Evolutionary conservation across 805 yeast species (phyloP).

Genomic region (Candida tallmaniae): DNA sequence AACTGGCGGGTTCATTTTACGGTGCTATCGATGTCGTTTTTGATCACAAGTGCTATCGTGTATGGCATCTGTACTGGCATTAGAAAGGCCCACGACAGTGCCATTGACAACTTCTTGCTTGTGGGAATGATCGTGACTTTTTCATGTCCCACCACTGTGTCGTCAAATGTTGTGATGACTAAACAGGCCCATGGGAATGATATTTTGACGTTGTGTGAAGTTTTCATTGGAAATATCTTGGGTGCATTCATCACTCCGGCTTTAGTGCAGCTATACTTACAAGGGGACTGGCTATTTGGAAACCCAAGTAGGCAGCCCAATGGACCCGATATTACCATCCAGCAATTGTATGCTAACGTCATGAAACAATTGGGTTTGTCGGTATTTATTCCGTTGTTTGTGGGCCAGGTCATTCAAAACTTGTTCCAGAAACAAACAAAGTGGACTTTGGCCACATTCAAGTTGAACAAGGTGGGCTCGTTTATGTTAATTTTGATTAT

Average conservation of each 20-base stretch:
- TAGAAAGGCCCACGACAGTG: slow-evolving; percentile 38
- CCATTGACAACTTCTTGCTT: slow-evolving; percentile 67
- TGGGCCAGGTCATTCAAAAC: slow-evolving; percentile 82
- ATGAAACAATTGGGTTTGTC: slow-evolving; percentile 86
- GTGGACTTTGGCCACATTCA: slow-evolving; percentile 54
- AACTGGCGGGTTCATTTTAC: slow-evolving; percentile 84
- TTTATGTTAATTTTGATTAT: slow-evolving; percentile 74
- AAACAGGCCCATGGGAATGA: slow-evolving; percentile 81
- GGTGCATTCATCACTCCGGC: slow-evolving; percentile 92
- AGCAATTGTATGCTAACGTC: slow-evolving; percentile 61
- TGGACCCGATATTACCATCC: slow-evolving; percentile 42
- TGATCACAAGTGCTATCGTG: slow-evolving; percentile 66
- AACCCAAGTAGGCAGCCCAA: slow-evolving; percentile 59
- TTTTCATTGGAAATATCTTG: slow-evolving; percentile 74
- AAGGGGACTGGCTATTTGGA: slow-evolving; percentile 65
- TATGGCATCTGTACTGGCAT: slow-evolving; percentile 72
- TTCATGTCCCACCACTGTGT: slow-evolving; percentile 87
- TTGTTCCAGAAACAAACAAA: slow-evolving; percentile 60
- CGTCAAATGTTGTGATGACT: slow-evolving; percentile 92
- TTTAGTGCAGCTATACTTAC: slow-evolving; percentile 63
- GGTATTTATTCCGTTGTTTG: slow-evolving; percentile 79
- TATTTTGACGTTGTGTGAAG: slow-evolving; percentile 74
- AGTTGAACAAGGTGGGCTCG: slow-evolving; percentile 68
- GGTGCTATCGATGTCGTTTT: slow-evolving; percentile 61
- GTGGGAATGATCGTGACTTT: slow-evolving; percentile 81